Evolutionary conservation across 2,329 filamentous ascomycete species (phyloP).

Genomic region (Aspergillus sp.): DNA sequence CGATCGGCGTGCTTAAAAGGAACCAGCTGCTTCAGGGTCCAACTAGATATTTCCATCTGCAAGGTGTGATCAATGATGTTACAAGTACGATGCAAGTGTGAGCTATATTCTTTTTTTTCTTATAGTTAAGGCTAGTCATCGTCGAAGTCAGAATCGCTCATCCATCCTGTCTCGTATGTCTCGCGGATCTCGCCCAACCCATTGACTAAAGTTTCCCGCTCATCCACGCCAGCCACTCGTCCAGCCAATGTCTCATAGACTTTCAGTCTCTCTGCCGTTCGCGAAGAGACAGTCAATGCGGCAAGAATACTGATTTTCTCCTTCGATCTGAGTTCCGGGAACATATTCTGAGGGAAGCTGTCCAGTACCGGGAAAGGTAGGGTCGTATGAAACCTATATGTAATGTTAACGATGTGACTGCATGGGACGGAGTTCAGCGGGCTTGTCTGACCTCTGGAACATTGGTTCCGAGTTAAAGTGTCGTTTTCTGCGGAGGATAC

Average conservation of each 20-base stretch:
- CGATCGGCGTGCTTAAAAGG: slow-evolving; percentile 2
- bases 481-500: slow-evolving; percentile 32
- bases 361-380: slow-evolving; percentile 76
- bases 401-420: not conserved
- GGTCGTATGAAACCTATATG: slow-evolving; percentile 37
- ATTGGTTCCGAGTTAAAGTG: slow-evolving; percentile 38
- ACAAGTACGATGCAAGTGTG: not conserved
- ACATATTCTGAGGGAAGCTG: slow-evolving; percentile 77
- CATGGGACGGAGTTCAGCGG: not conserved
- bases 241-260: slow-evolving; percentile 64
- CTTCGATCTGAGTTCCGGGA: slow-evolving; percentile 51
- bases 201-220: slow-evolving; percentile 81
- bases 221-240: slow-evolving; percentile 68
- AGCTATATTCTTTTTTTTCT: not conserved
- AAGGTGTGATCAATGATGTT: not conserved
- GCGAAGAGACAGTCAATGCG: slow-evolving; percentile 72
- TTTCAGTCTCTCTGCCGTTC: slow-evolving; percentile 70
- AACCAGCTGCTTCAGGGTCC: not conserved
- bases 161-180: slow-evolving; percentile 87
- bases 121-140: slow-evolving; percentile 40
- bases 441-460: slow-evolving; percentile 33
- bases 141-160: slow-evolving; percentile 60
- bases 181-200: slow-evolving; percentile 80
- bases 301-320: slow-evolving; percentile 52
- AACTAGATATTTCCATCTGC: not conserved